A percentile compares a stretch with the other conserved stretches of the same genome.
phyloP scores from a whole-genome alignment of 169 alveolate species.

The Plasmodium cynomolgi region DNA sequence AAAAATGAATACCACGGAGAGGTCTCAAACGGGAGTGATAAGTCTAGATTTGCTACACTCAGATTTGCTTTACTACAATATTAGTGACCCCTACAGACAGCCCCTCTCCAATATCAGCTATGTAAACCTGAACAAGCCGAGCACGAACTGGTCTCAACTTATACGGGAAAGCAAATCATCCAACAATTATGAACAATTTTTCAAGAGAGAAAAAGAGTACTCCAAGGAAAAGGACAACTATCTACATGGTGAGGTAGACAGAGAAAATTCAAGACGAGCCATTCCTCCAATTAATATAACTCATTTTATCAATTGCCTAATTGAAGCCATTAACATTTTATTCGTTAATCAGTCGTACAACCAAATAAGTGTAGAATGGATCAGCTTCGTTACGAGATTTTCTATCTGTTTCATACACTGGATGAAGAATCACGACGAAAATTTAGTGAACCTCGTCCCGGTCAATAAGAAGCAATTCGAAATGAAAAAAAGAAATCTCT shows the following conservation, averaged over 20 bases:
- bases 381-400: slow-evolving; percentile 69
- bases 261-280: slow-evolving; percentile 5
- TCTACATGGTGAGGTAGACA: neutral
- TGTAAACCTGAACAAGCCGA: neutral
- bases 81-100: neutral
- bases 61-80: slow-evolving; percentile 35
- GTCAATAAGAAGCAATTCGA: slow-evolving; percentile 60
- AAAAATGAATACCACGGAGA: neutral
- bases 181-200: neutral
- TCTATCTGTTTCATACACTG: slow-evolving; percentile 73
- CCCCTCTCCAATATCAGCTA: neutral
- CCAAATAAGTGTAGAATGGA: slow-evolving; percentile 72
- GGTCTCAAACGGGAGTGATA: neutral
- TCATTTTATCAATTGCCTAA: slow-evolving; percentile 53
- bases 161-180: neutral
- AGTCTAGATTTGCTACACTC: slow-evolving; percentile 43
- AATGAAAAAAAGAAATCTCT: slow-evolving; percentile 58
- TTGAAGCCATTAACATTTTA: slow-evolving; percentile 60
- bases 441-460: slow-evolving; percentile 23
- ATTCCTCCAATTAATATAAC: slow-evolving; percentile 1
- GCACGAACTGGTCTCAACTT: neutral
- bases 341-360: slow-evolving; percentile 68
- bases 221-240: neutral
- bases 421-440: slow-evolving; percentile 72
- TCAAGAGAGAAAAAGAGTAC: neutral